These are phyloP conservation scores for Agapanthus africanus DNA, from an alignment of 106 monocot species.

Conservation along the genomic window DNA sequence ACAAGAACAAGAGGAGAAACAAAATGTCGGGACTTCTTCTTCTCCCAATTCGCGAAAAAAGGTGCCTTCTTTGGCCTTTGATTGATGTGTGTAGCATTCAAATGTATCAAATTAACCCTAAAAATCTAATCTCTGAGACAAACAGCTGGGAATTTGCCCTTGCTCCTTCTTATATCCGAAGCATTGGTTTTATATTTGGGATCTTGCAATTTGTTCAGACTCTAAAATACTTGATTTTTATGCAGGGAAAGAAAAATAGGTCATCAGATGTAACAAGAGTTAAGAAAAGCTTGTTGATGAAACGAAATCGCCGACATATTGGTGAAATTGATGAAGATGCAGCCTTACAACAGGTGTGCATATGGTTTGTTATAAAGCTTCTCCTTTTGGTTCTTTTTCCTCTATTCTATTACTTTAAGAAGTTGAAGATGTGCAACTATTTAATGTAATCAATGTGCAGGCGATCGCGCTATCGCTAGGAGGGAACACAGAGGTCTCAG, in stretches of 20 bases:
- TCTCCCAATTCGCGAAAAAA: conserved; percentile 13
- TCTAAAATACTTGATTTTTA: too few relatives aligned
- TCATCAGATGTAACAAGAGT: conserved; percentile 16
- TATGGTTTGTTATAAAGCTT: too few relatives aligned
- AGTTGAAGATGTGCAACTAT: too few relatives aligned
- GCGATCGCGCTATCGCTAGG: conserved; percentile 79
- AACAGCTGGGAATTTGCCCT: background rate
- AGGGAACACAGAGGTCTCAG: conserved; percentile 17
- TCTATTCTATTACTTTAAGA: background rate
- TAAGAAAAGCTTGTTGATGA: conserved; percentile 8
- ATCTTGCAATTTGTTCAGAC: too few relatives aligned
- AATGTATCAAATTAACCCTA: background rate
- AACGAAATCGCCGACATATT: background rate
- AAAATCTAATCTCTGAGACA: background rate
- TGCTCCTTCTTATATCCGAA: too few relatives aligned
- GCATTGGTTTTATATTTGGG: too few relatives aligned
- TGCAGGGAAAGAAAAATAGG: conserved; percentile 39
- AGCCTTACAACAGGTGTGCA: conserved; percentile 27
- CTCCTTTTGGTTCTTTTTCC: background rate
- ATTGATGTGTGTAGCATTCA: background rate
- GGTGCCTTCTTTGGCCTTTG: conserved; percentile 15
- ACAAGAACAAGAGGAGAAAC: conserved; percentile 12
- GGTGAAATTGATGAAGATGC: conserved; percentile 41
- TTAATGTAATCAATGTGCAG: too few relatives aligned
- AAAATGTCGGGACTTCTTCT: conserved; percentile 7